Conservation (phyloP, 139 green algal species). For the Auxenochlorella pyrenoidosa region DNA sequence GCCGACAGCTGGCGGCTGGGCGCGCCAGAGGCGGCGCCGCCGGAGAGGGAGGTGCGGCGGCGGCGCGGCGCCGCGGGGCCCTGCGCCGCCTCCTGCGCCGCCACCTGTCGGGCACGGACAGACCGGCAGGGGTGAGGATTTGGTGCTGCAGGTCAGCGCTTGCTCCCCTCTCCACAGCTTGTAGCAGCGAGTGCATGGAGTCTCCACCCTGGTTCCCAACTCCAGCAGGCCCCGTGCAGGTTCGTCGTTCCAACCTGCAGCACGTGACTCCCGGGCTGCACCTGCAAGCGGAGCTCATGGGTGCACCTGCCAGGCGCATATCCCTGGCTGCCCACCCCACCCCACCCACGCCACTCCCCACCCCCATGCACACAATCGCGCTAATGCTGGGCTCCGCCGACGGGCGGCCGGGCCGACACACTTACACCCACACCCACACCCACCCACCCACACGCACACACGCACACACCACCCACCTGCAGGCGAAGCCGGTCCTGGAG, state of each 20-base stretch:
- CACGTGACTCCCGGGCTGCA: too few species aligned
- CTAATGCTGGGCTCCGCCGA: too few species aligned
- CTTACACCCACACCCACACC: background rate
- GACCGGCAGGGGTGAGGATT: background rate
- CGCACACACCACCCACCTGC: slow-evolving; percentile 16
- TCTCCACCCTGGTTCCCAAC: too few species aligned
- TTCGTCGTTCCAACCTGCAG: too few species aligned
- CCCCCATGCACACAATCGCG: too few species aligned
- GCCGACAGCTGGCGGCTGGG: slow-evolving; percentile 27
- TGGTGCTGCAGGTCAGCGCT: background rate
- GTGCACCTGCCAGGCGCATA: too few species aligned
- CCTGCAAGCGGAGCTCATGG: too few species aligned
- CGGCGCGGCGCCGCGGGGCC: background rate
- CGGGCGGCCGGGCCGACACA: too few species aligned
- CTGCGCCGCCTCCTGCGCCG: background rate
- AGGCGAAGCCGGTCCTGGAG: slow-evolving; percentile 5
- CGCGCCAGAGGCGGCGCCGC: background rate
- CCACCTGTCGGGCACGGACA: background rate
- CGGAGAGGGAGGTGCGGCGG: slow-evolving; percentile 2
- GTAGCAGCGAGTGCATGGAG: too few species aligned
- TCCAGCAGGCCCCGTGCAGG: too few species aligned
- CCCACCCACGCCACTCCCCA: too few species aligned
- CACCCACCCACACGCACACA: too few species aligned
- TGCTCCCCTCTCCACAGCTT: background rate
- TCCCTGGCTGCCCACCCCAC: background rate